These are phyloP conservation scores for Calocybe gangraenosa DNA, from an alignment of 768 basidiomycete genomes.

Conservation along the genomic window DNA sequence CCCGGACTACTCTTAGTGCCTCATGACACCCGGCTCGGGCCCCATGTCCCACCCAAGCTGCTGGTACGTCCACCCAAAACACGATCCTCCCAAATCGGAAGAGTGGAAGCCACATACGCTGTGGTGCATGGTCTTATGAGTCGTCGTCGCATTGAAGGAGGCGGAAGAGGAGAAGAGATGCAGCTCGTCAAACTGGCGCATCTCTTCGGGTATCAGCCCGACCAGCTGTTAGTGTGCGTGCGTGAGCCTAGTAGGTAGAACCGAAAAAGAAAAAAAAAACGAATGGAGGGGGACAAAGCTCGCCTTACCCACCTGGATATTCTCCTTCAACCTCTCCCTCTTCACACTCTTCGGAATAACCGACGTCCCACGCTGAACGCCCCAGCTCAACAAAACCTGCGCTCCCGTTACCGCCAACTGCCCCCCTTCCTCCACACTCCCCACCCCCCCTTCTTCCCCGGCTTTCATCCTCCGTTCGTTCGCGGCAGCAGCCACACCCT, in stretches of 20 bases:
- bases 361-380: conserved; percentile 45
- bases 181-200: conserved; percentile 31
- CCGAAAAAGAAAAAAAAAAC: no score
- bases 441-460: no score
- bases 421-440: no score
- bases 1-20: conserved; percentile 13
- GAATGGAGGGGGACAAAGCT: no score
- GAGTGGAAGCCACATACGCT: conserved; percentile 30
- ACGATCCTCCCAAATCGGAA: conserved; percentile 22
- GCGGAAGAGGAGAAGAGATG: conserved; percentile 21
- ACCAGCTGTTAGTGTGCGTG: conserved; percentile 22
- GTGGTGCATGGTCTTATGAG: conserved; percentile 35
- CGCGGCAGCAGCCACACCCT: conserved; percentile 24
- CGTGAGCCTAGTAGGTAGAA: no score
- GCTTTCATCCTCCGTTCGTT: not conserved
- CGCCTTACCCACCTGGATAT: conserved; percentile 35
- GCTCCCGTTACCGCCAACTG: conserved; percentile 31
- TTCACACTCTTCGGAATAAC: conserved; percentile 53
- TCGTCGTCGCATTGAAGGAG: no score
- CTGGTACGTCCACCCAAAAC: conserved; percentile 34
- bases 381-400: conserved; percentile 56
- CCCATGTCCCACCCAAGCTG: conserved; percentile 32
- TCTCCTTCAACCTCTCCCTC: conserved; percentile 36
- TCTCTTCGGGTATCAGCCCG: conserved; percentile 29
- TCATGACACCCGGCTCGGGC: conserved; percentile 19